Percentiles rank a stretch among this genome's conserved stretches.
Evolutionary conservation across 169 alveolate species (phyloP).

Genomic region (Perkinsus olseni): DNA sequence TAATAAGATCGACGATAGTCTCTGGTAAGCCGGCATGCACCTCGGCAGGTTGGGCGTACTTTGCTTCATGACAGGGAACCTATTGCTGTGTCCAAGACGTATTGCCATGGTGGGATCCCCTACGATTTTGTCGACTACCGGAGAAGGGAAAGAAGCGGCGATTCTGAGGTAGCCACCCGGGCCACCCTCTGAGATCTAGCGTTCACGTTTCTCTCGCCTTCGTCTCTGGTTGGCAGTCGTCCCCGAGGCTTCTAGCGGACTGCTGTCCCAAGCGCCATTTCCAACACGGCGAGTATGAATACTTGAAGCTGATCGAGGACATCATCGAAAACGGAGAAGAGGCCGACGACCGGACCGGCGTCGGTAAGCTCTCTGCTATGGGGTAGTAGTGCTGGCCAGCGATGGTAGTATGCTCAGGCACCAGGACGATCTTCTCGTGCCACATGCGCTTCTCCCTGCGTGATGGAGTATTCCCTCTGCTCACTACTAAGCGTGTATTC

Average conservation of each 20-base stretch:
- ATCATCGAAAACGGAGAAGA: slow-evolving; percentile 73
- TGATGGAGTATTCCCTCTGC: slow-evolving; percentile 79
- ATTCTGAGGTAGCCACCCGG: neutral
- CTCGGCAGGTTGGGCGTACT: too few species aligned
- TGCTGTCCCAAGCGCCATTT: slow-evolving; percentile 44
- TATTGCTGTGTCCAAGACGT: slow-evolving; percentile 44
- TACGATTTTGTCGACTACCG: slow-evolving; percentile 49
- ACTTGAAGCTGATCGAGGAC: slow-evolving; percentile 77
- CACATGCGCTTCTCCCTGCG: slow-evolving; percentile 85
- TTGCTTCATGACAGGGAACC: too few species aligned
- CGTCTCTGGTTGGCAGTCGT: neutral
- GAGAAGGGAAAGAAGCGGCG: neutral
- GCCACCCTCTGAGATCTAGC: neutral
- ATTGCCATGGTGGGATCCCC: slow-evolving; percentile 35
- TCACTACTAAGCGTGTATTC: slow-evolving; percentile 90
- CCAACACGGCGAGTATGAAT: slow-evolving; percentile 83
- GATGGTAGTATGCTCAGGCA: slow-evolving; percentile 46
- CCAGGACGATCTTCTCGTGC: slow-evolving; percentile 81
- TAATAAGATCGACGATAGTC: slow-evolving; percentile 44
- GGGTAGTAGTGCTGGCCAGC: neutral
- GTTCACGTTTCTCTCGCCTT: neutral
- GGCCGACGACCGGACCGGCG: slow-evolving; percentile 81
- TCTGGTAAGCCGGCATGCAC: too few species aligned
- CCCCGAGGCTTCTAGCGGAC: slow-evolving; percentile 20
- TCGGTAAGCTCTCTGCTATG: neutral